phyloP scores from a whole-genome alignment of 768 basidiomycete species.

The Suillus placidus region DNA sequence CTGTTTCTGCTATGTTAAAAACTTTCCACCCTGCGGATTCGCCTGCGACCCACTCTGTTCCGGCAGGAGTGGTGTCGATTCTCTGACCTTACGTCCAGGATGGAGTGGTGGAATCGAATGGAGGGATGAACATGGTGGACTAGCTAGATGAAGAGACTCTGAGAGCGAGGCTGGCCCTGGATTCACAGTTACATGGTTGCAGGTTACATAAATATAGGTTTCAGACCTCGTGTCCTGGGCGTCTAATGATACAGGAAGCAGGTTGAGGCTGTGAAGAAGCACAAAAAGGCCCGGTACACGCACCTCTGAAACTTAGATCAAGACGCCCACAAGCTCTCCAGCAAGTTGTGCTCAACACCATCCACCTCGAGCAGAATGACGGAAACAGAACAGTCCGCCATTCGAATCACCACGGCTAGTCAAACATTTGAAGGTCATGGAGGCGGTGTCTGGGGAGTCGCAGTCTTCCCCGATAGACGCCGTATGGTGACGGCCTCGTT shows the following conservation, averaged over 20 bases:
- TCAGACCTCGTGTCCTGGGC: not conserved
- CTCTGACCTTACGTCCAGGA: constrained; percentile 33
- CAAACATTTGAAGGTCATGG: not conserved
- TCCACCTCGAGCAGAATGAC: not conserved
- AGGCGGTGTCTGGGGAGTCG: not conserved
- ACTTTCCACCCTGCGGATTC: constrained; percentile 38
- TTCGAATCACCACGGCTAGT: not conserved
- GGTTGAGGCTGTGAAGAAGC: not conserved
- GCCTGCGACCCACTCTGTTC: constrained; percentile 35
- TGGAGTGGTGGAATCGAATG: constrained; percentile 27
- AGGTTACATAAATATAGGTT: too few species aligned
- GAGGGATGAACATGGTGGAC: constrained; percentile 29
- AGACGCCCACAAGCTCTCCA: not conserved
- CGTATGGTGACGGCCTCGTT: not conserved
- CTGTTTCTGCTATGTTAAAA: constrained; percentile 33
- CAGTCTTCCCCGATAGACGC: not conserved
- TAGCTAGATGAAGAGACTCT: not conserved
- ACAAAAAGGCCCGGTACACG: not conserved
- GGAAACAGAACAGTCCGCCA: not conserved
- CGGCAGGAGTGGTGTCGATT: constrained; percentile 29
- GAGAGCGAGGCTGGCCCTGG: not conserved
- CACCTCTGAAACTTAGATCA: not conserved
- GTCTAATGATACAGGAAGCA: not conserved
- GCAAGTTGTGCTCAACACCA: not conserved
- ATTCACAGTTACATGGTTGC: not conserved